Percentiles rank a stretch among this genome's conserved stretches.
Conservation (phyloP, 139 green algal genomes). For the Picochlorum sp. region DNA sequence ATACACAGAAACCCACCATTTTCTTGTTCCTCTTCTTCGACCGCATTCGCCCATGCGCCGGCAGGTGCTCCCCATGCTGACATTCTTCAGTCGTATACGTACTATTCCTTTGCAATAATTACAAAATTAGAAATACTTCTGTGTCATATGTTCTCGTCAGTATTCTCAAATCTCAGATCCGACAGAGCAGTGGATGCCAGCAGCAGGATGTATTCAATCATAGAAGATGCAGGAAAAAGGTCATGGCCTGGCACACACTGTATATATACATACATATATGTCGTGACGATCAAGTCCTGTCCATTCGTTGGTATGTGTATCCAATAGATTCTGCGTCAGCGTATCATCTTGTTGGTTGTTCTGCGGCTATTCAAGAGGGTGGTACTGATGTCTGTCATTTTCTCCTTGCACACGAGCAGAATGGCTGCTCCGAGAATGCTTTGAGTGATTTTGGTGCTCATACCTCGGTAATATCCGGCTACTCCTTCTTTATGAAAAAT, state of each 20-base stretch:
- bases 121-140: not conserved
- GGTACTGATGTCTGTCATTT: slow-evolving; percentile 36
- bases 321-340: too few relatives aligned
- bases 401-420: slow-evolving; percentile 77
- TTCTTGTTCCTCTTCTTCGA: slow-evolving; percentile 17
- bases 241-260: too few relatives aligned
- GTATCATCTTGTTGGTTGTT: not conserved
- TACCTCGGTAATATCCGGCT: slow-evolving; percentile 49
- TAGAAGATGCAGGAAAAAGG: too few relatives aligned
- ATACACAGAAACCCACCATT: slow-evolving; percentile 8
- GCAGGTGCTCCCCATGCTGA: slow-evolving; percentile 1
- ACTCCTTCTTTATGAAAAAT: slow-evolving; percentile 55
- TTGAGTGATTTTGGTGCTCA: slow-evolving; percentile 77
- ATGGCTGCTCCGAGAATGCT: slow-evolving; percentile 74
- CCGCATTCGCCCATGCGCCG: slow-evolving; percentile 16
- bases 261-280: too few relatives aligned
- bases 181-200: too few relatives aligned
- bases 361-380: slow-evolving; percentile 11
- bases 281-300: too few relatives aligned
- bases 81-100: not conserved
- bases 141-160: too few relatives aligned
- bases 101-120: not conserved
- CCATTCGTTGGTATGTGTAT: too few relatives aligned
- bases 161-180: not conserved
- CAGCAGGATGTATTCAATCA: too few relatives aligned